Evolutionary conservation across 768 basidiomycete species (phyloP), one percentile per base, ranked within the genome.

Genomic region (Tulasnella sp.): DNA sequence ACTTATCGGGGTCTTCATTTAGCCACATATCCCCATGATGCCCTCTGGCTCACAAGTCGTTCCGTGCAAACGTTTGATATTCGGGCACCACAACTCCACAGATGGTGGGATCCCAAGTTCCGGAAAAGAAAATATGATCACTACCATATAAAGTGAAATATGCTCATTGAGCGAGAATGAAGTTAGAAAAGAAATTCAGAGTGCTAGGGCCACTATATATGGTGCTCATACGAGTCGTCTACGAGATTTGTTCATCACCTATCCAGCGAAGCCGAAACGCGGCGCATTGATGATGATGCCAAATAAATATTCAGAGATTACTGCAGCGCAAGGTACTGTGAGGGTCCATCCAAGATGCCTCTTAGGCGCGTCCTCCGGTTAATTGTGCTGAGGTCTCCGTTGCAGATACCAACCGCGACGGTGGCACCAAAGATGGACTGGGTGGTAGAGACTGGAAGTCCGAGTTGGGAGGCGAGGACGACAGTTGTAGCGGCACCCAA

Each of bases 401-500:
- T 82, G 76, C 82, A 81, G 0, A 83, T 78, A 25, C 79, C 82
- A n/a, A 84, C 83, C 52, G 83, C 84, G 67, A 82, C 75, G 2
- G 83, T 84, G 14, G 81, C 80, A 11, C 82, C 82, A 0, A 81
- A 81, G 73, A 83, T 83, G 77, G 83, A 84, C 84, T 83, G 83
- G 25, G 84, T 84, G 0, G 83, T 82, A 2, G 80, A 81, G 40
- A 84, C 82, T 11, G 83, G 84, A 19, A 84, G 78, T 25, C 80
- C 82, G 78, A 79, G 83, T 67, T 83, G 83, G 15, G 84, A 84
- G 40, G 84, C 84, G 73, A 85, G 80, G 58, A 86, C 81, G 76
- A 86, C 85, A 34, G 85, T 85, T 79, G 85, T 82, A 58, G 84
- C 80, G 14, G 84, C 83, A 19, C 83, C 84, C 75, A 86, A 80